Evolutionary conservation across 176 grass and related monocot species (phyloP).

Genomic region (Triticum dicoccoides): DNA sequence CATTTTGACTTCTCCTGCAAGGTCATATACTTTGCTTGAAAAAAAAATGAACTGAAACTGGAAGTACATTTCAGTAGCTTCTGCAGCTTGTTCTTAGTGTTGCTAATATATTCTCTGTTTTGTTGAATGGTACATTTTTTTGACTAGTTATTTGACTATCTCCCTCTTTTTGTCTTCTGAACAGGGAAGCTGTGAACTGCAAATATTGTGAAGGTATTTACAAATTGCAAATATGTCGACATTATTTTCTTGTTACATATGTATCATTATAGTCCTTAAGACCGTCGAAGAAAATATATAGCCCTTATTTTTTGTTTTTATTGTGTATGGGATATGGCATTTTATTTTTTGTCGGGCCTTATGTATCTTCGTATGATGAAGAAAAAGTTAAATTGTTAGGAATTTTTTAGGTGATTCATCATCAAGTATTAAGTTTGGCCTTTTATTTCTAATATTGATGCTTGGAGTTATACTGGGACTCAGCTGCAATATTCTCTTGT

Average conservation of each 20-base stretch:
- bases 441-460: slow-evolving; percentile 35
- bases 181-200: slow-evolving; percentile 93
- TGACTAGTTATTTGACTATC: slow-evolving; percentile 22
- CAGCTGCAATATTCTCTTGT: slow-evolving; percentile 41
- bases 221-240: background rate
- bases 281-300: background rate
- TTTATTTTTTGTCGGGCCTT: slow-evolving; percentile 23
- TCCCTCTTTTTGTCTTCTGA: slow-evolving; percentile 19
- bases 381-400: background rate
- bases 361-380: slow-evolving; percentile 12
- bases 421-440: background rate
- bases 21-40: slow-evolving; percentile 1
- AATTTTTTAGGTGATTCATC: slow-evolving; percentile 18
- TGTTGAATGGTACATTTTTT: slow-evolving; percentile 25
- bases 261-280: slow-evolving; percentile 3
- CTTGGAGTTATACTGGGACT: slow-evolving; percentile 21
- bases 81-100: slow-evolving; percentile 17
- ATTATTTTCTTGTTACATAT: slow-evolving; percentile 6
- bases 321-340: slow-evolving; percentile 11
- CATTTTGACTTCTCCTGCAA: slow-evolving; percentile 13
- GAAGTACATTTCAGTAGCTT: slow-evolving; percentile 2
- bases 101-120: slow-evolving; percentile 14
- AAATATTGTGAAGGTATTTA: slow-evolving; percentile 80
- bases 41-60: background rate
- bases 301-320: slow-evolving; percentile 7